Base-by-base conservation (phyloP, 176 grass and related monocot genomes). In the Zea luxurians region DNA sequence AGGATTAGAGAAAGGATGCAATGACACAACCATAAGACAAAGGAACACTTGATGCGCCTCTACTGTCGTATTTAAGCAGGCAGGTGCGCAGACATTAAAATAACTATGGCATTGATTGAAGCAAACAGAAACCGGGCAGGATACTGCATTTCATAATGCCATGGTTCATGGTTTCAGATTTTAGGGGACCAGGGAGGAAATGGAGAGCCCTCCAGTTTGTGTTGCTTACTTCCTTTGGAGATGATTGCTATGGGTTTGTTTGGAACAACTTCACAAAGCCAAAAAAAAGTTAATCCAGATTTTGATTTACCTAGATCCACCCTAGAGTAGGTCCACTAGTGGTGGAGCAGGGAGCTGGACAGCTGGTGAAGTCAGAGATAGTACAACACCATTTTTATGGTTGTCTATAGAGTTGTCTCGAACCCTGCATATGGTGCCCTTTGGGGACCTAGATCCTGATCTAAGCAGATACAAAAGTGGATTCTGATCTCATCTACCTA, bases 401-500 rank as follows among this genome's bases (percentile, higher is more conserved):
- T 27, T 27, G 27, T 27, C 27, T 27, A 27, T 1, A 27, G 27
- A 27, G 27, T 27, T 27, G 27, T 27, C 27, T 27, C 27, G 27
- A 27, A 27, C 27, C 27, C 27, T 27, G 27, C 27, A 58, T 58
- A 20, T 58, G 54, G 54, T 20, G 54, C n/a, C 54, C 7, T 63
- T 27, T 27, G 27, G 37, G 72, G 81, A 78, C 68, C 66, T 42
- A 80, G 72, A 89, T 85, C 78, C 82, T 70, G 68, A 78, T 45
- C 42, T 66, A 53, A 20, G 41, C 81, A 70, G 61, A 27, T 48
- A 68, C 4, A 49, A 58, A 83, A 86, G 83, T 70, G 79, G 70
- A 45, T 68, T 45, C 53, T 83, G 70, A 74, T 80, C 70, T 68
- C 70, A 55, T 75, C 27, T 69, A 50, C 27, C 27, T 27, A 27